Percentiles rank a stretch among this genome's conserved stretches.
Evolutionary conservation across 371 early-diverging fungal species (phyloP).

Genomic region (Synchytrium microbalum): DNA sequence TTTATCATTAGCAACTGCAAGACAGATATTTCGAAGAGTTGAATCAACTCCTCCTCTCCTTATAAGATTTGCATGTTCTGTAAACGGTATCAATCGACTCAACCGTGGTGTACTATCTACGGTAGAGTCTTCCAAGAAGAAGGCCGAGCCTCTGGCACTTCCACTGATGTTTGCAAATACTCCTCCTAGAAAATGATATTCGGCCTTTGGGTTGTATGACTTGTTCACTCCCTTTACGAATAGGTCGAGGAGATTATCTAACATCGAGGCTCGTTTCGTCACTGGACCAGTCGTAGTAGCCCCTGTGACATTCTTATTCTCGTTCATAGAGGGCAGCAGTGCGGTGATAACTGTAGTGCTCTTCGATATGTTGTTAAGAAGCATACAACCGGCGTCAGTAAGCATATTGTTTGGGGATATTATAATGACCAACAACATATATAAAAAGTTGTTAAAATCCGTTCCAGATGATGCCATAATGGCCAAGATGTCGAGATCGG

Average conservation of each 20-base stretch:
- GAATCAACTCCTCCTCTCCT: conserved; percentile 83
- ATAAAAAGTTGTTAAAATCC: conserved; percentile 59
- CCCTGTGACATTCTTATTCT: not conserved
- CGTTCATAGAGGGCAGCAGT: conserved; percentile 45
- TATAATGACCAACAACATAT: conserved; percentile 49
- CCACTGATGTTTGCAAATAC: conserved; percentile 86
- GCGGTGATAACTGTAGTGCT: conserved; percentile 46
- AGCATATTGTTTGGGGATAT: conserved; percentile 48
- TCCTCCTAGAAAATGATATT: conserved; percentile 77
- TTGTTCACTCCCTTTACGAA: conserved; percentile 67
- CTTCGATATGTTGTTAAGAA: conserved; percentile 87
- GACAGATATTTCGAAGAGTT: conserved; percentile 83
- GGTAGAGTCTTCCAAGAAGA: conserved; percentile 38
- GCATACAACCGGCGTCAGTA: conserved; percentile 80
- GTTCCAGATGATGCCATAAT: too few species aligned
- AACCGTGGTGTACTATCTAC: conserved; percentile 51
- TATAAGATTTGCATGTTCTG: conserved; percentile 68
- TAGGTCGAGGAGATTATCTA: conserved; percentile 80
- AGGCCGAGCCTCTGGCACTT: conserved; percentile 51
- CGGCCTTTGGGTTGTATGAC: conserved; percentile 71
- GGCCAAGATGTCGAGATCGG: conserved; percentile 49
- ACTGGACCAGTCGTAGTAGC: conserved; percentile 6
- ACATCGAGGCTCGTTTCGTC: conserved; percentile 6
- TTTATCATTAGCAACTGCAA: too few species aligned
- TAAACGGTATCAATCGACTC: conserved; percentile 75